phyloP scores from a whole-genome alignment of 768 basidiomycete species.

The Panaeolus cyanescens region DNA sequence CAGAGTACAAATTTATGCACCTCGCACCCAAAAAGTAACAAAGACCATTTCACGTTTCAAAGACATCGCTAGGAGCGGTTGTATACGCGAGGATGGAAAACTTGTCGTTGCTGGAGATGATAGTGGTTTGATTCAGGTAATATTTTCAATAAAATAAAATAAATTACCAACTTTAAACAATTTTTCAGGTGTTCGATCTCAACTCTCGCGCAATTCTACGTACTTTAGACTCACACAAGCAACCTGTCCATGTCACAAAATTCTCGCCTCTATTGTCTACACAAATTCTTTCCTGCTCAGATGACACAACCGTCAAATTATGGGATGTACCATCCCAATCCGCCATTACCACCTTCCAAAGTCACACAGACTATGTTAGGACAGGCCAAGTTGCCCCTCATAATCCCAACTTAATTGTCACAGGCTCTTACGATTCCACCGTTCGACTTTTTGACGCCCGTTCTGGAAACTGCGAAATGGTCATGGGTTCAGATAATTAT shows the following conservation, averaged over 20 bases:
- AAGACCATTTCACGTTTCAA: slow-evolving; percentile 98
- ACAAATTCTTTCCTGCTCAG: slow-evolving; percentile 91
- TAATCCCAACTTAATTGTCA: slow-evolving; percentile 83
- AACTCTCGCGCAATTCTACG: slow-evolving; percentile 92
- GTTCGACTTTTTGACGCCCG: slow-evolving; percentile 87
- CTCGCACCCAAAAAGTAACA: slow-evolving; percentile 92
- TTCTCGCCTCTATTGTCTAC: slow-evolving; percentile 84
- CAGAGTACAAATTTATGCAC: slow-evolving; percentile 93
- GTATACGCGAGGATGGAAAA: slow-evolving; percentile 91
- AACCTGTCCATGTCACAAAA: slow-evolving; percentile 93
- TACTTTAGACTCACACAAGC: slow-evolving; percentile 90
- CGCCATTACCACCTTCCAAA: slow-evolving; percentile 72
- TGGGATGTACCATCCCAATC: slow-evolving; percentile 96
- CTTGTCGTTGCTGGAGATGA: slow-evolving; percentile 95
- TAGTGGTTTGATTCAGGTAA: slow-evolving; percentile 82
- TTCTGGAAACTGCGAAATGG: slow-evolving; percentile 81
- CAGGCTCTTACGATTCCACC: slow-evolving; percentile 94
- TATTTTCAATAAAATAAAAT: slow-evolving; percentile 4
- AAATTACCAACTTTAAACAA: slow-evolving; percentile 1
- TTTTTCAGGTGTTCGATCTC: slow-evolving; percentile 84
- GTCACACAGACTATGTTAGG: slow-evolving; percentile 96
- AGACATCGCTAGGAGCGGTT: slow-evolving; percentile 88
- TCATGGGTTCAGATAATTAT: slow-evolving; percentile 54
- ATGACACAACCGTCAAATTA: slow-evolving; percentile 90
- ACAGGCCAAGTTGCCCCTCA: slow-evolving; percentile 84